phyloP scores from a whole-genome alignment of 2,329 filamentous ascomycete genomes.

The Aaosphaeria arxii region DNA sequence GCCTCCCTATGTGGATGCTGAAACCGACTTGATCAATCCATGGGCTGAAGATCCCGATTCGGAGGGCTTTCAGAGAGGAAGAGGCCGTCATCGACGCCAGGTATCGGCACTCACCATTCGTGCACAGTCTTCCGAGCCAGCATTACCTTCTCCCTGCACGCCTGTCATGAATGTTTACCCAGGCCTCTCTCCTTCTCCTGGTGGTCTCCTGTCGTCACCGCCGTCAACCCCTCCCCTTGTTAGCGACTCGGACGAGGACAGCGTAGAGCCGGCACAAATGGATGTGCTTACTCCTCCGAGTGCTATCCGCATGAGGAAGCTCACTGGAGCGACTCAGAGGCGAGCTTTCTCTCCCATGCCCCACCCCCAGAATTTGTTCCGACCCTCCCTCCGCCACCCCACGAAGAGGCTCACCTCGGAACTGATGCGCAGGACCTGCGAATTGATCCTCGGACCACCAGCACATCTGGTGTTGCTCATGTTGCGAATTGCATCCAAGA shows the following conservation, averaged over 20 bases:
- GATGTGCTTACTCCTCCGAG: conserved; percentile 41
- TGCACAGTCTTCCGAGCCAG: conserved; percentile 13
- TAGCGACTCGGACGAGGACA: conserved; percentile 44
- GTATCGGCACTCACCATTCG: conserved; percentile 36
- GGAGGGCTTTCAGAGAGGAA: conserved; percentile 15
- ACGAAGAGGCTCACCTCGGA: conserved; percentile 46
- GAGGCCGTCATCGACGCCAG: conserved; percentile 32
- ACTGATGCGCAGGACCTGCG: conserved; percentile 73
- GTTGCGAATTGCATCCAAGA: conserved; percentile 74
- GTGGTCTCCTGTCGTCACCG: conserved; percentile 25
- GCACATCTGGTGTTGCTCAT: conserved; percentile 75
- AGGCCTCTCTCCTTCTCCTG: conserved; percentile 14
- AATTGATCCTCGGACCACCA: conserved; percentile 76
- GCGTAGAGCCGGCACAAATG: conserved; percentile 35
- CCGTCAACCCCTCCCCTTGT: conserved; percentile 46
- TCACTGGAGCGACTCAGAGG: conserved; percentile 55
- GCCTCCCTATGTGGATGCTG: conserved; percentile 29
- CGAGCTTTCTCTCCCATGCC: conserved; percentile 66
- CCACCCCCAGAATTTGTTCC: conserved; percentile 64
- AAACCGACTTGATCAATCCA: conserved; percentile 23
- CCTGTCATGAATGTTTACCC: conserved; percentile 17
- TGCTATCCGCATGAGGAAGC: conserved; percentile 34
- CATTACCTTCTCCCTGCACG: conserved; percentile 16
- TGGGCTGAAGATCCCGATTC: conserved; percentile 17
- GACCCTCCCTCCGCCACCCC: conserved; percentile 42